phyloP scores from a whole-genome alignment of 805 yeast genomes.

The Saccharomycopsis vini region DNA sequence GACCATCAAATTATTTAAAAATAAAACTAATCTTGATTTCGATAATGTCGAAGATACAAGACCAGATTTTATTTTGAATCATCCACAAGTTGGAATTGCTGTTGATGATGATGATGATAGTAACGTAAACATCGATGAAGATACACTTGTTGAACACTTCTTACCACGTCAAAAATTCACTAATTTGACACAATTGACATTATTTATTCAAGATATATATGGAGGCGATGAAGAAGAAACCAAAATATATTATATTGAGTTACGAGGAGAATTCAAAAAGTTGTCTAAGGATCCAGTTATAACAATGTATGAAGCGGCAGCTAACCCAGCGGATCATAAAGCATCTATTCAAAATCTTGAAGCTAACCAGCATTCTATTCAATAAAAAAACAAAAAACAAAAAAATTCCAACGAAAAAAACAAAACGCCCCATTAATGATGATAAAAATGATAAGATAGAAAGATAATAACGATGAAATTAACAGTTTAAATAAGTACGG shows the following conservation, averaged over 20 bases:
- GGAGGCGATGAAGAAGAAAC: slow-evolving; percentile 51
- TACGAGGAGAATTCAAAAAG: slow-evolving; percentile 63
- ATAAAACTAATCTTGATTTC: slow-evolving; percentile 63
- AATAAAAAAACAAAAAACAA: neutral
- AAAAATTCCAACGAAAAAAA: too few relatives aligned
- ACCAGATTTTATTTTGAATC: slow-evolving; percentile 45
- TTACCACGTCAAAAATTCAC: slow-evolving; percentile 69
- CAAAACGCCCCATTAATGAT: too few relatives aligned
- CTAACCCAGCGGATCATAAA: slow-evolving; percentile 85
- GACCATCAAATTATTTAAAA: slow-evolving; percentile 62
- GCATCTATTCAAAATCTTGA: slow-evolving; percentile 22
- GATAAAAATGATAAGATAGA: too few relatives aligned
- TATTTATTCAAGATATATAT: slow-evolving; percentile 63
- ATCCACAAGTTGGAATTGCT: slow-evolving; percentile 52
- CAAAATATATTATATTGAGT: slow-evolving; percentile 58
- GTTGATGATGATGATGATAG: slow-evolving; percentile 32
- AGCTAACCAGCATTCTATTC: slow-evolving; percentile 2
- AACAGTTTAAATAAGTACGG: too few relatives aligned
- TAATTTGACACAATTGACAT: slow-evolving; percentile 55
- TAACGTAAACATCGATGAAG: slow-evolving; percentile 28
- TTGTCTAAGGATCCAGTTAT: slow-evolving; percentile 61
- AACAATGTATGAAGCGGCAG: slow-evolving; percentile 80
- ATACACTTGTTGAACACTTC: slow-evolving; percentile 68
- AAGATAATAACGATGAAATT: too few relatives aligned
- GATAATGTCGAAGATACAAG: slow-evolving; percentile 42